Evolutionary conservation across 139 green algal genomes (phyloP), one percentile per base, ranked within the genome.

Genomic region (Gonium pectorale): DNA sequence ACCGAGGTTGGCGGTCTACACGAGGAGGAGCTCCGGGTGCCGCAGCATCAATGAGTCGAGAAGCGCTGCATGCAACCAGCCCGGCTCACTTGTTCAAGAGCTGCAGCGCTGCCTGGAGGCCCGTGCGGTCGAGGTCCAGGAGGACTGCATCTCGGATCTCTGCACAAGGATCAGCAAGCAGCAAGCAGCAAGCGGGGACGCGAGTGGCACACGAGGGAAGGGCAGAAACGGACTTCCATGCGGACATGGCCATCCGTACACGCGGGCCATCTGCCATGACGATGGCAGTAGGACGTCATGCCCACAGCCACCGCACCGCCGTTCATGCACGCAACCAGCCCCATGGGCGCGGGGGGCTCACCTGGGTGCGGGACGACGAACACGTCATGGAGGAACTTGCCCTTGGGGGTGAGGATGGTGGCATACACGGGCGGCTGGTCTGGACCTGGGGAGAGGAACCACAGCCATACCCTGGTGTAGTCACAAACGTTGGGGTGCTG

Each of bases 321-420:
- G n/a, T n/a, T n/a, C n/a, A n/a, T n/a, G n/a, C n/a, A n/a, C n/a
- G n/a, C n/a, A n/a, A n/a, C n/a, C n/a, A n/a, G n/a, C n/a, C n/a
- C n/a, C n/a, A n/a, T n/a, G n/a, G n/a, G n/a, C n/a, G n/a, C n/a
- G n/a, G 37, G 33, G 17, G 19, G 4, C 86, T 24, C 33, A 89
- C 88, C 88, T 88, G 85, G 84, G 62, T 91, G 69, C 2, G 66
- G 82, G 77, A 93, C 84, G 2, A 96, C 60, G 69, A 96, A 92
- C 26, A 95, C 41, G 70, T 97, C 95, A 49, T 97, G 93, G 43
- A 96, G 77, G 67, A 92, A 90, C 33, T 95, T 91, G 22, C 95
- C 95, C 70, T 97, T 95, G 0, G 92, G 87, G 22, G 91, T 97
- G 2, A 97, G 90, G 26, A 97, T 82, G 44, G 86, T 71, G 1